These are phyloP conservation scores for Stagonosporopsis rhizophila DNA, from an alignment of 2,329 filamentous ascomycete species.

Conservation along the genomic window DNA sequence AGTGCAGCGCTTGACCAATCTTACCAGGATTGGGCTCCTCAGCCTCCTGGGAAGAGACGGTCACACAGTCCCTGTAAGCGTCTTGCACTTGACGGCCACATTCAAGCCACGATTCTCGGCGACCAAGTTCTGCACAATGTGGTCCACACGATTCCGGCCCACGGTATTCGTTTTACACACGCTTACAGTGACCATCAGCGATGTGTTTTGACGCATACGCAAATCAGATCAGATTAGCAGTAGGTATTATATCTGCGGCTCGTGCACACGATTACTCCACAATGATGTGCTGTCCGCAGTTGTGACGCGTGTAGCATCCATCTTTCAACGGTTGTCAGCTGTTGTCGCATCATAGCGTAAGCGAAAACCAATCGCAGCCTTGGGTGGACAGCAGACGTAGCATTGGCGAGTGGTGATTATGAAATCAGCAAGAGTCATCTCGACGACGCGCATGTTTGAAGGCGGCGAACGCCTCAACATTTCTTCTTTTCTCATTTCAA, in stretches of 20 bases:
- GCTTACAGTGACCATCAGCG: neutral
- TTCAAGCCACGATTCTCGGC: no score
- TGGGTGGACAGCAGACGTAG: neutral
- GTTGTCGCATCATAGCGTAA: slow-evolving; percentile 8
- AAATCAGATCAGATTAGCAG: no score
- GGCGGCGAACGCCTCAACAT: neutral
- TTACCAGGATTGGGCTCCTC: neutral
- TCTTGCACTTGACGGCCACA: no score
- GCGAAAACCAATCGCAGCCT: no score
- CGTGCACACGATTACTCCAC: neutral
- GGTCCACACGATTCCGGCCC: no score
- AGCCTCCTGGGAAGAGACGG: no score
- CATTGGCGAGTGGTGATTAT: neutral
- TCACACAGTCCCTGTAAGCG: no score
- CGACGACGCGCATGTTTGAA: neutral
- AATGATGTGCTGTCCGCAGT: neutral
- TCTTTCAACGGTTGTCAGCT: slow-evolving; percentile 6
- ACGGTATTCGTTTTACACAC: no score
- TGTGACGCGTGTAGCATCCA: slow-evolving; percentile 8
- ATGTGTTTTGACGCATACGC: neutral
- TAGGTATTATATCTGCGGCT: no score
- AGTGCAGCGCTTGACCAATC: no score
- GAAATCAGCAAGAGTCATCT: neutral
- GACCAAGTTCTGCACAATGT: no score
- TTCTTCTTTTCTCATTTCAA: neutral